These are phyloP conservation scores for Metschnikowia chrysomelidarum DNA, from an alignment of 805 yeast species.

Conservation along the genomic window DNA sequence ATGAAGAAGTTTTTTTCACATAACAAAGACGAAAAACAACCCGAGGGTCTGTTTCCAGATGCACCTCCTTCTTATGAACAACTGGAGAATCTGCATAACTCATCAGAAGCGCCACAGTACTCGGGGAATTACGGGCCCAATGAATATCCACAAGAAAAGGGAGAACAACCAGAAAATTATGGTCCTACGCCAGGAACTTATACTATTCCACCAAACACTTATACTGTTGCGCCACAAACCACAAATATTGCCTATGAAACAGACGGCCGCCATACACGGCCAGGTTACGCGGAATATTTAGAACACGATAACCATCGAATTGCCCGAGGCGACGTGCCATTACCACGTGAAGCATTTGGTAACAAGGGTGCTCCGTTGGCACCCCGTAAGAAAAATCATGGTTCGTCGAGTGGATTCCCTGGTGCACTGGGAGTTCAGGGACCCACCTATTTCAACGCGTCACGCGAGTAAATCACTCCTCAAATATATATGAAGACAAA, in stretches of 20 bases:
- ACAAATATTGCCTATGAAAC: slow-evolving; percentile 38
- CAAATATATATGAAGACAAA: too few species aligned
- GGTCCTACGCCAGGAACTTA: slow-evolving; percentile 6
- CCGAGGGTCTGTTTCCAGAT: slow-evolving; percentile 3
- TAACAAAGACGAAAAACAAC: slow-evolving; percentile 1
- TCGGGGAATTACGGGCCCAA: slow-evolving; percentile 13
- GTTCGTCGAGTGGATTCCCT: slow-evolving; percentile 31
- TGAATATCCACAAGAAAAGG: slow-evolving; percentile 18
- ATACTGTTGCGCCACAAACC: slow-evolving; percentile 30
- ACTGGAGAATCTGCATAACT: slow-evolving; percentile 12
- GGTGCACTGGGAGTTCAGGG: slow-evolving; percentile 34
- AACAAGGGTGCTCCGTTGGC: slow-evolving; percentile 35
- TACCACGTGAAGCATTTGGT: slow-evolving; percentile 24
- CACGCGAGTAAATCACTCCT: slow-evolving; percentile 2
- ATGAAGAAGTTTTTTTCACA: slow-evolving; percentile 6
- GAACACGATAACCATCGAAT: slow-evolving; percentile 31
- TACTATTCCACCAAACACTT: slow-evolving; percentile 11
- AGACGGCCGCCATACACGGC: slow-evolving; percentile 35
- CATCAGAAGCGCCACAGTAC: slow-evolving; percentile 4
- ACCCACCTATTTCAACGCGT: slow-evolving; percentile 26
- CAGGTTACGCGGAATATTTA: slow-evolving; percentile 35
- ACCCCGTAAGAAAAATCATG: slow-evolving; percentile 28
- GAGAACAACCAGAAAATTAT: neutral
- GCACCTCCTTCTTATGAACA: slow-evolving; percentile 20
- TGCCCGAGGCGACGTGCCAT: slow-evolving; percentile 33